Evolutionary conservation across 148 eudicot species (phyloP), one percentile per base, ranked within the genome.

Genomic region (Camellia japonica): DNA sequence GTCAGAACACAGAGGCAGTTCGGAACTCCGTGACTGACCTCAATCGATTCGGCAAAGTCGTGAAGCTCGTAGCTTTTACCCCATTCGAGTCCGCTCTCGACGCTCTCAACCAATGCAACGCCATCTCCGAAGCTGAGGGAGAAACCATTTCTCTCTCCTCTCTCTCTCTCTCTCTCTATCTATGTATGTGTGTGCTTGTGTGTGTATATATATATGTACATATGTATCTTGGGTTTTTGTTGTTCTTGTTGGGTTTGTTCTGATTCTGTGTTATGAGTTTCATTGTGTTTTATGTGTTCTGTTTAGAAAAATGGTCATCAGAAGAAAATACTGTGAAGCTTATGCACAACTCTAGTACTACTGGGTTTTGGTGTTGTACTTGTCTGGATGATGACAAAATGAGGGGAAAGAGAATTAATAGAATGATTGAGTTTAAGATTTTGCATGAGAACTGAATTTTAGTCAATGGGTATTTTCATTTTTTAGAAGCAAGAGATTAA

Each of bases 11-110:
- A 0, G 98, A 96, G 74, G 93, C 97, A 0, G 95, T 92, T 51
- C 81, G 94, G 6, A 93, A 83, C 88, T 92, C 98, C 8, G 89
- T 96, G 2, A 1, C 87, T 8, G 98, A 96, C 77, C 81, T 96
- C n/a, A 91, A 82, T 20, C 86, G 99, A 1, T 96, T 96, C 61
- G 95, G 99, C 0, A 89, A 92, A 78, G 98, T 91, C n/a, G 97
- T 93, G 0, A 87, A 93, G 86, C 90, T 96, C 13, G 83, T 67
- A 3, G 98, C 91, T 41, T 96, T 96, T 75, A 85, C 79, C 30
- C 99, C 99, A 0, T 96, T 87, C 79, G 97, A 89, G 15, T 91
- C 97, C 9, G 98, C 99, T 7, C 89, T 89, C 14, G 99, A 96
- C 77, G 95, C 95, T 82, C 97, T 96, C 60, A 90, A 92, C 81